Base-by-base conservation (phyloP, 768 basidiomycete genomes). In the Dioszegia crocea region DNA sequence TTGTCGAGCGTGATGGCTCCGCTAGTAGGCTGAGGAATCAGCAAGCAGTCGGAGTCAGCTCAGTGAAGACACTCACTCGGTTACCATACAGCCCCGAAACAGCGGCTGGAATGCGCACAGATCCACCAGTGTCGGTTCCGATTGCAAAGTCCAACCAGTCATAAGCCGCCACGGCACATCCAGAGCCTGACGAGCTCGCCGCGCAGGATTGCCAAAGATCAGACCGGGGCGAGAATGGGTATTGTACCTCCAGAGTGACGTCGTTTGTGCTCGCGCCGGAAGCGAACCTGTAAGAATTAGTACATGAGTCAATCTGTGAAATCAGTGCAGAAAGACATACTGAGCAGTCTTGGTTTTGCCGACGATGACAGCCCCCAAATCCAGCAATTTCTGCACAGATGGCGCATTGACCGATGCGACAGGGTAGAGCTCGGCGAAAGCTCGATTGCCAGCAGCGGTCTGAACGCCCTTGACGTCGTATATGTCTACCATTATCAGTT, bases 301-400 rank as follows among this genome's bases (percentile, higher is more conserved):
- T n/a, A n/a, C 11, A 11, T 33, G 48, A 46, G 16, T 12, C 14
- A 14, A 6, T 6, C 6, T 33, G 14, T 14, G 6, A 14, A 33
- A 14, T 6, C 33, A 33, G 33, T n/a, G 14, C 14, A 33, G 33
- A 33, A 33, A 33, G 33, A 59, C 67, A 29, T 51, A 72, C 49
- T 49, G 41, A 3, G 57, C 56, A 2, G 81, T 81, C 57, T 82
- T 82, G 8, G 81, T 80, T 67, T 84, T 85, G 33, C 83, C 83
- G 1, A 85, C 78, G 61, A 84, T 73, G 11, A 80, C 72, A 17
- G 82, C 81, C 23, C 84, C 84, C 38, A 80, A 78, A 48, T 79
- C 77, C 29, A 83, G 64, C 4, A 85, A 79, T 16, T 75, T 78
- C 62, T 80, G 78, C 17, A 85, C 68, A 0, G 82, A 77, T 4